phyloP scores from a whole-genome alignment of 2,329 filamentous ascomycete genomes.

The Aspergillus sp. region DNA sequence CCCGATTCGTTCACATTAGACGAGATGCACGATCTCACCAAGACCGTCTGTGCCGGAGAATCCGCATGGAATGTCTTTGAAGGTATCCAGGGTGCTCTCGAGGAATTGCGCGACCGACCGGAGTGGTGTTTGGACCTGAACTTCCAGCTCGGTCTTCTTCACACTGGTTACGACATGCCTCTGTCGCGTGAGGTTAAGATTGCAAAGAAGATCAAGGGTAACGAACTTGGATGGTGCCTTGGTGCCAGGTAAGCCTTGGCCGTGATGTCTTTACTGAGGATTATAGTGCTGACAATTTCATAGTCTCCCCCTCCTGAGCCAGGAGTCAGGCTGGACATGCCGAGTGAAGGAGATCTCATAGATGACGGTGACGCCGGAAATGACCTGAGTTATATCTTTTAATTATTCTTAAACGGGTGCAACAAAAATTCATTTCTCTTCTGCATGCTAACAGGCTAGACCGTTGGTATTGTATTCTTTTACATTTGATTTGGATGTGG shows the following conservation, averaged over 20 bases:
- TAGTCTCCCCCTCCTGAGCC: constrained; percentile 78
- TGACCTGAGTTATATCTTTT: constrained; percentile 17
- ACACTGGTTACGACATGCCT: constrained; percentile 97
- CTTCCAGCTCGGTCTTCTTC: constrained; percentile 90
- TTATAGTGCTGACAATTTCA: constrained; percentile 22
- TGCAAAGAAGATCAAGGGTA: constrained; percentile 97
- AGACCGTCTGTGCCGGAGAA: constrained; percentile 80
- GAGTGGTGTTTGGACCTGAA: constrained; percentile 94
- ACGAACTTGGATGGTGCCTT: constrained; percentile 96
- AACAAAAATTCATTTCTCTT: constrained; percentile 27
- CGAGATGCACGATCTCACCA: constrained; percentile 82
- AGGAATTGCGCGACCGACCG: constrained; percentile 76
- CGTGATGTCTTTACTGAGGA: constrained; percentile 7
- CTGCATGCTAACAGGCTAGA: constrained; percentile 27
- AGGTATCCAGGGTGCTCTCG: constrained; percentile 71
- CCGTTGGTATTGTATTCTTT: constrained; percentile 9
- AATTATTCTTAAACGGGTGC: constrained; percentile 17
- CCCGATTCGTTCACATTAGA: constrained; percentile 93
- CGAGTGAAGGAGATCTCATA: constrained; percentile 72
- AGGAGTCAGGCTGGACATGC: constrained; percentile 86
- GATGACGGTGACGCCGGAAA: constrained; percentile 16
- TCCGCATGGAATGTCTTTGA: constrained; percentile 77
- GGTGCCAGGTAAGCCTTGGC: constrained; percentile 74
- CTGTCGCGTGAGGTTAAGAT: constrained; percentile 95
- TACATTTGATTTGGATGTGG: constrained; percentile 7